These are phyloP conservation scores for Boeremia lycopersici DNA, from an alignment of 2,329 filamentous ascomycete species.

Conservation along the genomic window DNA sequence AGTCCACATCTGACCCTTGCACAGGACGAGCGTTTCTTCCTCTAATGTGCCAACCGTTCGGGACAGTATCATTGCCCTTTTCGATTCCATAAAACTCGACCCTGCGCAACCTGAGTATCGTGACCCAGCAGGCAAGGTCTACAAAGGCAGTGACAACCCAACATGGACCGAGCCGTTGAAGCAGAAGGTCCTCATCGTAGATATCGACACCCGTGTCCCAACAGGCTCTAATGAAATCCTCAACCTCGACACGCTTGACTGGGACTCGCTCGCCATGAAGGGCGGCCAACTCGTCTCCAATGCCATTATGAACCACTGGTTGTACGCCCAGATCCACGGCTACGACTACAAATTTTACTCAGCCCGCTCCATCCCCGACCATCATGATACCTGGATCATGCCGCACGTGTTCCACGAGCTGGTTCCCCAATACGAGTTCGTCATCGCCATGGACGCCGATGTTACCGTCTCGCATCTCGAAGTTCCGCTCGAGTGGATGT, in stretches of 20 bases:
- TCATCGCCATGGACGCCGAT: slow-evolving; percentile 56
- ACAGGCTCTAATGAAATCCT: slow-evolving; percentile 37
- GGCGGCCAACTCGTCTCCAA: slow-evolving; percentile 40
- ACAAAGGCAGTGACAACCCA: slow-evolving; percentile 6
- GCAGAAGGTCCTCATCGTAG: slow-evolving; percentile 35
- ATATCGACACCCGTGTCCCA: slow-evolving; percentile 41
- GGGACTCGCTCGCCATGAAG: slow-evolving; percentile 8
- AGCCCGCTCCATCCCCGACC: slow-evolving; percentile 43
- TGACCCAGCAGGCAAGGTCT: slow-evolving; percentile 22
- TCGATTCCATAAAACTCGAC: slow-evolving; percentile 24
- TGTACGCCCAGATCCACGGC: slow-evolving; percentile 39
- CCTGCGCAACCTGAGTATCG: slow-evolving; percentile 14
- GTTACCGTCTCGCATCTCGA: slow-evolving; percentile 51
- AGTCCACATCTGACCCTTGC: not conserved
- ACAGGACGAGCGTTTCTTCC: slow-evolving; percentile 1
- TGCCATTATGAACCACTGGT: slow-evolving; percentile 21
- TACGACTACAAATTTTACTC: slow-evolving; percentile 55
- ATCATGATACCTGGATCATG: slow-evolving; percentile 53
- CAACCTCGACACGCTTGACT: slow-evolving; percentile 48
- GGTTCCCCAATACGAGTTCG: slow-evolving; percentile 49
- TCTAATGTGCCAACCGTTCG: slow-evolving; percentile 13
- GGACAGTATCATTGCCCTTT: slow-evolving; percentile 23
- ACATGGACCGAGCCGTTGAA: slow-evolving; percentile 32
- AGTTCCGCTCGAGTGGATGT: slow-evolving; percentile 56
- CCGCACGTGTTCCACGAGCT: slow-evolving; percentile 50